Evolutionary conservation across 129 eudicot species (phyloP).

Genomic region (Helianthus tuberosus): DNA sequence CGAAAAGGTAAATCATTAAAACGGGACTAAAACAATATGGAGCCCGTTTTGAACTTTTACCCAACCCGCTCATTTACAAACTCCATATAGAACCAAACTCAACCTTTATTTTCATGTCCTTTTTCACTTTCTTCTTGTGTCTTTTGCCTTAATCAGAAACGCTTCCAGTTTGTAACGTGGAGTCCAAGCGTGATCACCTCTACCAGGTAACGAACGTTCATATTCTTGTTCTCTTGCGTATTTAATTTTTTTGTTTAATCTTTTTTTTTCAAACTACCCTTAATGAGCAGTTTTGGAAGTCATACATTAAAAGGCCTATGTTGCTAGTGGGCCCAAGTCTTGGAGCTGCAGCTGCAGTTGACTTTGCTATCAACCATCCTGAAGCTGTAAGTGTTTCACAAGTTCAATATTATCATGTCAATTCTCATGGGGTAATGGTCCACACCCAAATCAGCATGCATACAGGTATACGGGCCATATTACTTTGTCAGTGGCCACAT

Average conservation of each 20-base stretch:
- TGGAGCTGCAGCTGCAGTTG: slow-evolving; percentile 92
- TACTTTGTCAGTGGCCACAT: too few species aligned
- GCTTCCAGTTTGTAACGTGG: slow-evolving; percentile 70
- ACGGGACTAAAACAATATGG: too few species aligned
- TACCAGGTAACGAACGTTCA: slow-evolving; percentile 55
- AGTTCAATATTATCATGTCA: neutral
- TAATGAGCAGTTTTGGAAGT: slow-evolving; percentile 71
- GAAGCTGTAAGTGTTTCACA: slow-evolving; percentile 67
- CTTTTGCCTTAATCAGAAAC: slow-evolving; percentile 46
- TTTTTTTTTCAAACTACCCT: slow-evolving; percentile 6
- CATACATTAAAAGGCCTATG: slow-evolving; percentile 85
- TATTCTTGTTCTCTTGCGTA: neutral
- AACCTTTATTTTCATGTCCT: neutral
- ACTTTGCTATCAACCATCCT: slow-evolving; percentile 77
- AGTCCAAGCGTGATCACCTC: slow-evolving; percentile 88
- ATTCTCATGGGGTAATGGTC: neutral
- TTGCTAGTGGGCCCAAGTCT: slow-evolving; percentile 93
- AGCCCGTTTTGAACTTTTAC: neutral
- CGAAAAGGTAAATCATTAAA: neutral
- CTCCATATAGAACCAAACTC: neutral
- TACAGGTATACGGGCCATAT: too few species aligned
- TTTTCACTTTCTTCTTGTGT: slow-evolving; percentile 13
- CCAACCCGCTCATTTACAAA: neutral
- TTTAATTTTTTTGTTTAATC: too few species aligned
- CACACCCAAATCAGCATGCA: too few species aligned